Conservation (phyloP, 306 rosid genomes). For the Senna siamea region DNA sequence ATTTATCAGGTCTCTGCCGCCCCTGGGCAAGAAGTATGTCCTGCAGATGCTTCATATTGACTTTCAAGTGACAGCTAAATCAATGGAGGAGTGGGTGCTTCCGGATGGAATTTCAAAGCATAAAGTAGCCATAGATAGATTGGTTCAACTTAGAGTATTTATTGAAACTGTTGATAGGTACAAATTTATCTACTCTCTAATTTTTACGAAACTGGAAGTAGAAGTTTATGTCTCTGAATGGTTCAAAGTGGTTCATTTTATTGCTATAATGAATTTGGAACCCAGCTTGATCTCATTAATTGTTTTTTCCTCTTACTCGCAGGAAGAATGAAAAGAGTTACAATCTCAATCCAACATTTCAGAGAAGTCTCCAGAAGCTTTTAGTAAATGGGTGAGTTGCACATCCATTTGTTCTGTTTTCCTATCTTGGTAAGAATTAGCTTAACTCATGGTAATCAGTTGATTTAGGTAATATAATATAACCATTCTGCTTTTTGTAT, state of each 20-base stretch:
- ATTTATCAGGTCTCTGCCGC: slow-evolving; percentile 80
- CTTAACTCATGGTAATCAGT: slow-evolving; percentile 8
- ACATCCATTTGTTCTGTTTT: slow-evolving; percentile 13
- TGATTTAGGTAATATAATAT: slow-evolving; percentile 11
- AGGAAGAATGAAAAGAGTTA: slow-evolving; percentile 87
- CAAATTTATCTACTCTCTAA: not conserved
- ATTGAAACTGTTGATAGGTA: slow-evolving; percentile 78
- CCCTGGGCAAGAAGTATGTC: slow-evolving; percentile 86
- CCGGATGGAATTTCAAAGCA: slow-evolving; percentile 86
- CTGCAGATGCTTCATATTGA: slow-evolving; percentile 77
- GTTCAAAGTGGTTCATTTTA: slow-evolving; percentile 22
- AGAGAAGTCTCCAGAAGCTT: slow-evolving; percentile 84
- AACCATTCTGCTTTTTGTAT: slow-evolving; percentile 12
- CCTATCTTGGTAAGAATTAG: slow-evolving; percentile 15
- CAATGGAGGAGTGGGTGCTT: slow-evolving; percentile 93
- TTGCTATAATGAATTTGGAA: slow-evolving; percentile 16
- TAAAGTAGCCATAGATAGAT: slow-evolving; percentile 83
- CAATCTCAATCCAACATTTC: slow-evolving; percentile 75
- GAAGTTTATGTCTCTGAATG: slow-evolving; percentile 17
- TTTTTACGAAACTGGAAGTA: slow-evolving; percentile 18
- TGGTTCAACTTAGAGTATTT: slow-evolving; percentile 81
- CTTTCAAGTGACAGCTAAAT: slow-evolving; percentile 62
- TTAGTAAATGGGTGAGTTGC: slow-evolving; percentile 72
- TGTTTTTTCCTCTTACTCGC: slow-evolving; percentile 35
- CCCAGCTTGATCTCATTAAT: slow-evolving; percentile 11